Base-by-base conservation (phyloP, 495 filamentous ascomycete genomes). In the Daldinia caldariorum region DNA sequence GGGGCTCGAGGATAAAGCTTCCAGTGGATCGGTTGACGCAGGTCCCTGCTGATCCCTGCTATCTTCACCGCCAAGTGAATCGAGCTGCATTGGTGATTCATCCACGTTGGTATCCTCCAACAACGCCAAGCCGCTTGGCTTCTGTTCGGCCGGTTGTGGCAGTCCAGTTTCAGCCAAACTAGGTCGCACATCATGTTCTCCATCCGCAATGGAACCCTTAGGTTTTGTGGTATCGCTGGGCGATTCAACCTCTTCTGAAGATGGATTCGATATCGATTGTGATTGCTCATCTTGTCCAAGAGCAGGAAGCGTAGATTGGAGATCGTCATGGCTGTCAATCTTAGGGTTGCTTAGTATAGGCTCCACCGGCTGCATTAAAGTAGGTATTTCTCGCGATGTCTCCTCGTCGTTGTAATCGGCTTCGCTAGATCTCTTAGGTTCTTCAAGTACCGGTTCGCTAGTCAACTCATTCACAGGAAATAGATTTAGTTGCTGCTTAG, bases 61-160 rank as follows among this genome's bases (percentile, higher is more conserved):
- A 31, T 70, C 54, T 66, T 68, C 67, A 69, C 63, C 64, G 70
- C 66, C 12, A 35, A 58, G 61, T 63, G 59, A 20, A 47, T 69
- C 63, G 55, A 61, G 59, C 67, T 73, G 59, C 70, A 61, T 43
- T 34, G n/a, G 34, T 67, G 67, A 63, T 66, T 71, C 67, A 64
- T 65, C 61, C 67, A 63, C 55, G 58, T 70, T 58, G 34, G 45
- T 54, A 16, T 37, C 54, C 51, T 70, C 61, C 50, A 63, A 57
- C 70, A 45, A 60, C 51, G 59, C 58, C 4, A 57, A 58, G 58
- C 37, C 63, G 45, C 58, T 67, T 59, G 49, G 29, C 58, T 66
- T 67, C 66, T 61, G 58, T n/a, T 45, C 58, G 59, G 22, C 50
- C 34, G 62, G 49, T 53, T 20, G 12, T 59, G 62, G 53, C 32